Percentiles rank a stretch among this genome's conserved stretches.
Conservation (phyloP, 140 eudicot genomes). For the Cichorium intybus region DNA sequence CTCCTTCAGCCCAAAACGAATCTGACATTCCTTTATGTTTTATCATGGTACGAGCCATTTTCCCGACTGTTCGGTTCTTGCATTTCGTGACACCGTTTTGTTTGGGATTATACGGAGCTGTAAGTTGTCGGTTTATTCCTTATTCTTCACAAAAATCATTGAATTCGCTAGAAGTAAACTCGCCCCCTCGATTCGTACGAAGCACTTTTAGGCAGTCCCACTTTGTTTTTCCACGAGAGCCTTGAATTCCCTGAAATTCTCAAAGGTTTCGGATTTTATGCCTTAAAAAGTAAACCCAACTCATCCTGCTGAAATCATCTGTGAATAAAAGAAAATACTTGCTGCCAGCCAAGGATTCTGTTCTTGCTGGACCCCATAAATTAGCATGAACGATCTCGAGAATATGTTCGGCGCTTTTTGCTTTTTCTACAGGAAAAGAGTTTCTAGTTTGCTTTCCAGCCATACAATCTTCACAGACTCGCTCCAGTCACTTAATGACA, state of each 20-base stretch:
- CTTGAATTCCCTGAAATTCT: not conserved
- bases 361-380: too few species aligned
- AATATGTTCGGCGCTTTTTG: too few species aligned
- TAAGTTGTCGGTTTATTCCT: not conserved
- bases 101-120: not conserved
- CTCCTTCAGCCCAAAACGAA: conserved; percentile 12
- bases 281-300: not conserved
- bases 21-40: not conserved
- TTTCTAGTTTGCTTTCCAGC: too few species aligned
- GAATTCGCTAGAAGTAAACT: not conserved
- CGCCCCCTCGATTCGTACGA: too few species aligned
- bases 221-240: not conserved
- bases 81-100: not conserved
- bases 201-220: not conserved
- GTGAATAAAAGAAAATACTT: not conserved
- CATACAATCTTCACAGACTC: too few species aligned
- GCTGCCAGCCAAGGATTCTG: not conserved
- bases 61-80: not conserved
- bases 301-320: not conserved
- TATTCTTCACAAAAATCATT: not conserved
- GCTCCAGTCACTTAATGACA: too few species aligned
- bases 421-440: too few species aligned
- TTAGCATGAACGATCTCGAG: too few species aligned
- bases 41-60: not conserved
- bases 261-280: not conserved